Evolutionary conservation across 164 flowering plant genomes (phyloP).

Genomic region (Annona squamosa): DNA sequence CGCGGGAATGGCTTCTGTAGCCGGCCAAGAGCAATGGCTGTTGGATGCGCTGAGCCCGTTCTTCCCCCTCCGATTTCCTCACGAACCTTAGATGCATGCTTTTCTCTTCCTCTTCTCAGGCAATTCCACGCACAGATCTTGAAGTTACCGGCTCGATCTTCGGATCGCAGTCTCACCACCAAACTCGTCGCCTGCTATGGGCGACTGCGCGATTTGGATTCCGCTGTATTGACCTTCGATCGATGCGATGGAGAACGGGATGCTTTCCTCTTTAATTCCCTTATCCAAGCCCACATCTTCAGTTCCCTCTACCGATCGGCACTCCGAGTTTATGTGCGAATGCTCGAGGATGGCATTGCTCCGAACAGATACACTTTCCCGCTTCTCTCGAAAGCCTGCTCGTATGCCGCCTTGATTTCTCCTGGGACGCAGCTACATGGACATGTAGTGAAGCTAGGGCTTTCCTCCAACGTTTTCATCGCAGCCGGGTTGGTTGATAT

Average conservation of each 20-base stretch:
- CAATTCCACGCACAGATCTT: slow-evolving; percentile 11
- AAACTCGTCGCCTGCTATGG: slow-evolving; percentile 7
- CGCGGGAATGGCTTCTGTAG: background rate
- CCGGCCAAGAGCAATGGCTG: background rate
- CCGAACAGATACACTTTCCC: slow-evolving; percentile 13
- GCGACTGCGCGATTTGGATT: slow-evolving; percentile 8
- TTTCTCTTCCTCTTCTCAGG: slow-evolving; percentile 2
- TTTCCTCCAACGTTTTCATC: slow-evolving; percentile 5
- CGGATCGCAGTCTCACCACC: slow-evolving; percentile 10
- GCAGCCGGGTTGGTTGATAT: slow-evolving; percentile 6
- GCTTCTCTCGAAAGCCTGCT: slow-evolving; percentile 11
- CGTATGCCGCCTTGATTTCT: background rate
- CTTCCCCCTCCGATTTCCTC: slow-evolving; percentile 5
- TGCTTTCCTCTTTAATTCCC: slow-evolving; percentile 13
- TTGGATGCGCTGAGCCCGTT: background rate
- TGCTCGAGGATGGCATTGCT: background rate
- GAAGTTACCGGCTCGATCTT: slow-evolving; percentile 2
- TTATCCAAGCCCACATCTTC: slow-evolving; percentile 14
- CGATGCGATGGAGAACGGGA: slow-evolving; percentile 3
- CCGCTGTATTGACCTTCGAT: slow-evolving; percentile 5
- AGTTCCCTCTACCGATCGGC: background rate
- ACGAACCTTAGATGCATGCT: slow-evolving; percentile 10
- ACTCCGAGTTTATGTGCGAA: background rate
- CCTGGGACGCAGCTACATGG: slow-evolving; percentile 9
- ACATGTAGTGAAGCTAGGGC: slow-evolving; percentile 4